Conservation (phyloP, 805 yeast genomes). For the Suhomyces emberorum region DNA sequence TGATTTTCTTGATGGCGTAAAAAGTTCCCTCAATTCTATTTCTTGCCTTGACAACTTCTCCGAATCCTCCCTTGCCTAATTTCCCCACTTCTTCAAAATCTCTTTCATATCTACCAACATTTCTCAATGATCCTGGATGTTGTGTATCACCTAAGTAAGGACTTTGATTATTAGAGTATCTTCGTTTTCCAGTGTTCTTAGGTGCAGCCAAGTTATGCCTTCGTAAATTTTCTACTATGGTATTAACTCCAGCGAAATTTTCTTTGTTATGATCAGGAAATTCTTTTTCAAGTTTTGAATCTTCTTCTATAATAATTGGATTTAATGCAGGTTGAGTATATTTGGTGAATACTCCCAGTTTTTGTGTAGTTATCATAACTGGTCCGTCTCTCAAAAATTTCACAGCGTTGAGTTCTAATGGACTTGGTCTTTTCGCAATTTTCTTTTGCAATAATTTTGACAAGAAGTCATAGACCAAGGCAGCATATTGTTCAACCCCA, state of each 20-base stretch:
- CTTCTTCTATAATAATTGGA: background rate
- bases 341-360: background rate
- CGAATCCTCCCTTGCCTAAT: constrained; percentile 93
- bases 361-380: constrained; percentile 20
- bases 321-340: background rate
- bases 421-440: constrained; percentile 71
- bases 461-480: constrained; percentile 63
- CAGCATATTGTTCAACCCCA: constrained; percentile 65
- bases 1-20: constrained; percentile 90
- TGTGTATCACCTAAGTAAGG: constrained; percentile 7
- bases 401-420: constrained; percentile 79
- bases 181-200: constrained; percentile 4
- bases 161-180: constrained; percentile 22
- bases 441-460: constrained; percentile 60
- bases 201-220: constrained; percentile 1
- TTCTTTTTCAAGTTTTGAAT: background rate
- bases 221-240: background rate
- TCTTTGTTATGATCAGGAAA: too few species aligned
- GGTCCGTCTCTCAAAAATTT: constrained; percentile 77
- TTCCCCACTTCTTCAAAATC: constrained; percentile 94
- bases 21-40: constrained; percentile 91
- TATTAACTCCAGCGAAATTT: background rate
- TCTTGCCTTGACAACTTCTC: constrained; percentile 96
- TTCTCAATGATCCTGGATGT: constrained; percentile 5
- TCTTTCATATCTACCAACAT: constrained; percentile 72